Percentiles rank a stretch among this genome's conserved stretches.
Conservation (phyloP, 768 basidiomycete species). For the Podaxis carcinomalis region DNA sequence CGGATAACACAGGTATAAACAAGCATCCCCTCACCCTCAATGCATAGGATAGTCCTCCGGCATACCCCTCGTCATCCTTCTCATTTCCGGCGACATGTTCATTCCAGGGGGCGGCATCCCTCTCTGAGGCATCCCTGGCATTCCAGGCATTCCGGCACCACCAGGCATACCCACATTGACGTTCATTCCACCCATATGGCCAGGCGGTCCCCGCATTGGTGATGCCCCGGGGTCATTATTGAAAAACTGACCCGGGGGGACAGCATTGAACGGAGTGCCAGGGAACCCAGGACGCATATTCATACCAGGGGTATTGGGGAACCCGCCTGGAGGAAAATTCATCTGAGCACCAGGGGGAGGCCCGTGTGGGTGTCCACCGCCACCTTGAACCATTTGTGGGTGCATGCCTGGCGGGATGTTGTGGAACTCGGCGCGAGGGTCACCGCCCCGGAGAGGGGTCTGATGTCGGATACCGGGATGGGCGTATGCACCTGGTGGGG, state of each 20-base stretch:
- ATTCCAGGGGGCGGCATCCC: constrained; percentile 14
- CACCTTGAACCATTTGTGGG: constrained; percentile 22
- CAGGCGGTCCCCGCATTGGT: constrained; percentile 12
- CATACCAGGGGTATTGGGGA: constrained; percentile 23
- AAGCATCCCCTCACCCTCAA: constrained; percentile 11
- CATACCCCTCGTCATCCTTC: constrained; percentile 28
- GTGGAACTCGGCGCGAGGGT: constrained; percentile 18
- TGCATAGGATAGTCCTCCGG: constrained; percentile 26
- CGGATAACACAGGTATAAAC: neutral
- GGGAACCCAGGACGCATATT: constrained; percentile 12
- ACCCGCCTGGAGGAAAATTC: constrained; percentile 23
- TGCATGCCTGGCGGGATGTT: constrained; percentile 19
- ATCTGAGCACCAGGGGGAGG: constrained; percentile 20
- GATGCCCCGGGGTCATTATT: constrained; percentile 8
- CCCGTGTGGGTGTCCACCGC: constrained; percentile 12
- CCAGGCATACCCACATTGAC: constrained; percentile 21
- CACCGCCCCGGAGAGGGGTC: constrained; percentile 26
- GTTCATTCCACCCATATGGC: constrained; percentile 17
- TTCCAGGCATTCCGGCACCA: constrained; percentile 22
- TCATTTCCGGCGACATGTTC: constrained; percentile 22
- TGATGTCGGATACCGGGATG: constrained; percentile 23
- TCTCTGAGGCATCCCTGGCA: constrained; percentile 21
- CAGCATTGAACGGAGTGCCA: constrained; percentile 22
- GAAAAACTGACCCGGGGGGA: constrained; percentile 16
- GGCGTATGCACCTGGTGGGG: constrained; percentile 15